Conservation (phyloP, 2,329 filamentous ascomycete genomes). For the Diplodia mutila region DNA sequence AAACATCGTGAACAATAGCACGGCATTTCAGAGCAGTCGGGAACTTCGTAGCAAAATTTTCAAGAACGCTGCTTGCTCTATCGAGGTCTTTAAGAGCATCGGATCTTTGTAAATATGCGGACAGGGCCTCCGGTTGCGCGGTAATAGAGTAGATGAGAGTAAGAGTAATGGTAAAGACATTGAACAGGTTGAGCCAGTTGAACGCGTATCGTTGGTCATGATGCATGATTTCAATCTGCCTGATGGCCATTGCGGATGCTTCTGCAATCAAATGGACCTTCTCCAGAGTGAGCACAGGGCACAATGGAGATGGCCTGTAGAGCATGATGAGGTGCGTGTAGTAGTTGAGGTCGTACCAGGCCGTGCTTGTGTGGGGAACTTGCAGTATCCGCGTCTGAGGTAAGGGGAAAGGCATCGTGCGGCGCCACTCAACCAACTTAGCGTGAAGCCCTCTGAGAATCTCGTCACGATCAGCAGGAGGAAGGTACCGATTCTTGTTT, state of each 20-base stretch:
- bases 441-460: slow-evolving; percentile 44
- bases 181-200: slow-evolving; percentile 50
- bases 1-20: slow-evolving; percentile 26
- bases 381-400: slow-evolving; percentile 11
- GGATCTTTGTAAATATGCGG: slow-evolving; percentile 26
- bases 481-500: slow-evolving; percentile 26
- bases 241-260: slow-evolving; percentile 50
- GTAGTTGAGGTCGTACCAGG: slow-evolving; percentile 56
- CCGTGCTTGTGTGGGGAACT: slow-evolving; percentile 51
- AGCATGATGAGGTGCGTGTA: slow-evolving; percentile 52
- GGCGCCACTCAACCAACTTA: slow-evolving; percentile 51
- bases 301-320: slow-evolving; percentile 51
- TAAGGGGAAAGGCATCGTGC: slow-evolving; percentile 26
- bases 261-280: slow-evolving; percentile 46
- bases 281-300: slow-evolving; percentile 42
- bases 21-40: slow-evolving; percentile 25
- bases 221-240: slow-evolving; percentile 46
- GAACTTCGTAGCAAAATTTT: slow-evolving; percentile 26
- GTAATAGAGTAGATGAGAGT: slow-evolving; percentile 52
- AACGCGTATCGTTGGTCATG: slow-evolving; percentile 48
- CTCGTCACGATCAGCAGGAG: slow-evolving; percentile 28
- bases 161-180: slow-evolving; percentile 49
- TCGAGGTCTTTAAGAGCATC: slow-evolving; percentile 29
- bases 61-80: slow-evolving; percentile 27
- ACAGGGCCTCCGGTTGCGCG: slow-evolving; percentile 40